phyloP scores from a whole-genome alignment of 306 rosid genomes.

The Geum urbanum region DNA sequence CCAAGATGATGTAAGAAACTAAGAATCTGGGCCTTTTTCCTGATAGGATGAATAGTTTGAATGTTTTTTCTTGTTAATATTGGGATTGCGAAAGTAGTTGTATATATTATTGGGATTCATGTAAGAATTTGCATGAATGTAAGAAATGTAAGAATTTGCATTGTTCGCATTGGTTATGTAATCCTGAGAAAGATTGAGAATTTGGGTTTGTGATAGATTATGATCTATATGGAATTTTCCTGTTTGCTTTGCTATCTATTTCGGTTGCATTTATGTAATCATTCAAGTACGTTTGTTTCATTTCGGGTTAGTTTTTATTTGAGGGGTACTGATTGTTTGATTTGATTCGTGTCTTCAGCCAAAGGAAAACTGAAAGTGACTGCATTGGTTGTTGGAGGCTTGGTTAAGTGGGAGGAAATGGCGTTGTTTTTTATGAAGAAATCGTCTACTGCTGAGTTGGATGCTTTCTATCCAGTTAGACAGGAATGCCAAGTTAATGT shows the following conservation, averaged over 20 bases:
- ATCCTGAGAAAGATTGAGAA: background rate
- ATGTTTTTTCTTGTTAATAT: background rate
- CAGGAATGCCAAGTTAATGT: slow-evolving; percentile 42
- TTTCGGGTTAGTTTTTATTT: slow-evolving; percentile 21
- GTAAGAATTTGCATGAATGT: background rate
- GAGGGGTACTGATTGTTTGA: slow-evolving; percentile 8
- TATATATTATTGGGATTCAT: background rate
- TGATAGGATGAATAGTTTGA: background rate
- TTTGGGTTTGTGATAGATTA: background rate
- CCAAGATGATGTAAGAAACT: background rate
- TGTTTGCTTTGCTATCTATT: background rate
- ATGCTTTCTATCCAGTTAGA: slow-evolving; percentile 45
- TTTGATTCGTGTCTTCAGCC: background rate
- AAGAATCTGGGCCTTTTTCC: background rate
- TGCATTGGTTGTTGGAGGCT: slow-evolving; percentile 27
- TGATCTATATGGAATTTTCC: background rate
- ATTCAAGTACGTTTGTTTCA: slow-evolving; percentile 9
- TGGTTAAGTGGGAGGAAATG: slow-evolving; percentile 24
- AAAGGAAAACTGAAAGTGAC: background rate
- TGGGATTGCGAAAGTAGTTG: background rate
- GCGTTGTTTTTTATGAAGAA: slow-evolving; percentile 27
- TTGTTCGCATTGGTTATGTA: background rate
- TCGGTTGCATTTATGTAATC: background rate
- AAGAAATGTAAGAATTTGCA: background rate
- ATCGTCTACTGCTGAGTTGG: slow-evolving; percentile 40